phyloP scores from a whole-genome alignment of 2,329 filamentous ascomycete species.

The Gaeumannomyces sp. region DNA sequence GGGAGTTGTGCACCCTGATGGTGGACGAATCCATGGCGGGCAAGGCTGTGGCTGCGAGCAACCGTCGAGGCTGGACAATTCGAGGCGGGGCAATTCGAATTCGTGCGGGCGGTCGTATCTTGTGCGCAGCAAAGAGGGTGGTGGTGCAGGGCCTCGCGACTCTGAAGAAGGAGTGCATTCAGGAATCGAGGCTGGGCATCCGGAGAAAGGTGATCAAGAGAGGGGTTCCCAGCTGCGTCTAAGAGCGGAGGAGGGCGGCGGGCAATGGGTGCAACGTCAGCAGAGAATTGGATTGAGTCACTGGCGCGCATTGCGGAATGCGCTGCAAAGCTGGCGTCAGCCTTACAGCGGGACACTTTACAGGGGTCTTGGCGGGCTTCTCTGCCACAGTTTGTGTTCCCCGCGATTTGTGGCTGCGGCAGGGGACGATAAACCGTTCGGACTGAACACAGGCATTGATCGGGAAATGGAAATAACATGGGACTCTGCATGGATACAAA shows the following conservation, averaged over 20 bases:
- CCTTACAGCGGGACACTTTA: background rate
- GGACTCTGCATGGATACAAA: too few relatives aligned
- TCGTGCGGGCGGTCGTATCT: background rate
- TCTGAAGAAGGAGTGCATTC: slow-evolving; percentile 11
- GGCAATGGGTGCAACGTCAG: background rate
- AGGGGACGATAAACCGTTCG: too few relatives aligned
- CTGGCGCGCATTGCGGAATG: slow-evolving; percentile 2
- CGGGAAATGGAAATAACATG: too few relatives aligned
- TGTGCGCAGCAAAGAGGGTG: background rate
- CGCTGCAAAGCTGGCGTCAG: background rate
- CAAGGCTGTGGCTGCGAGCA: background rate
- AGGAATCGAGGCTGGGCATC: slow-evolving; percentile 8
- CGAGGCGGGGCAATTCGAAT: background rate
- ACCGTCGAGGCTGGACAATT: background rate
- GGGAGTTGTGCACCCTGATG: slow-evolving; percentile 72
- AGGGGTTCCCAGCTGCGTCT: background rate
- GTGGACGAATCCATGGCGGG: slow-evolving; percentile 5
- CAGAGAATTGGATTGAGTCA: background rate
- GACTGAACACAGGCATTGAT: too few relatives aligned
- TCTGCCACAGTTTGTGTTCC: too few relatives aligned
- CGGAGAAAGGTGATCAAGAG: background rate
- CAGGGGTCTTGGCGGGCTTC: background rate
- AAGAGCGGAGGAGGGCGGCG: background rate
- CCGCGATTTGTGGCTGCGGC: background rate
- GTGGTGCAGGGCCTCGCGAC: slow-evolving; percentile 3